phyloP scores from a whole-genome alignment of 2,329 filamentous ascomycete species.

The Exophiala xenobiotica region DNA sequence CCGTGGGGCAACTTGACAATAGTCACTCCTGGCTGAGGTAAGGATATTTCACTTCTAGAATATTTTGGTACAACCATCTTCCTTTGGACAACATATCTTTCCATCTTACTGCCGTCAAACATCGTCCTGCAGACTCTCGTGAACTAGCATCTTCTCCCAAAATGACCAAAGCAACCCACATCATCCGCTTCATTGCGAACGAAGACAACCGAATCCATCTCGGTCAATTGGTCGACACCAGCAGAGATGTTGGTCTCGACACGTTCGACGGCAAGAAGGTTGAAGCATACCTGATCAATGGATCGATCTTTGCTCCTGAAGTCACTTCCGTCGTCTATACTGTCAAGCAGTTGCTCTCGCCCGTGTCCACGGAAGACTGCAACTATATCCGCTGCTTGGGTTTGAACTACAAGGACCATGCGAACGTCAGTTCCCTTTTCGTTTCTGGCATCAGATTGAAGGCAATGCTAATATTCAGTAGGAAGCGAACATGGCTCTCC shows the following conservation, averaged over 20 bases:
- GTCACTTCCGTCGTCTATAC: slow-evolving; percentile 35
- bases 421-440: slow-evolving; percentile 22
- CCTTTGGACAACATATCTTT: no score
- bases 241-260: slow-evolving; percentile 40
- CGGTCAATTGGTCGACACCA: slow-evolving; percentile 39
- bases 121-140: background rate
- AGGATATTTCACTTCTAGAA: no score
- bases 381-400: slow-evolving; percentile 46
- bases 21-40: no score
- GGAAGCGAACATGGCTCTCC: slow-evolving; percentile 41
- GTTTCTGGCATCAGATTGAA: background rate
- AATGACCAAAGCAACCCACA: slow-evolving; percentile 39
- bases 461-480: slow-evolving; percentile 4
- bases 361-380: slow-evolving; percentile 26
- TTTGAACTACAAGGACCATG: slow-evolving; percentile 47
- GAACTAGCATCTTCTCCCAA: background rate
- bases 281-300: slow-evolving; percentile 37
- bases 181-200: slow-evolving; percentile 44
- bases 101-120: no score
- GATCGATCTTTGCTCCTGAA: slow-evolving; percentile 38
- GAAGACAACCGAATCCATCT: slow-evolving; percentile 44
- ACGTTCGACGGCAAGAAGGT: slow-evolving; percentile 37
- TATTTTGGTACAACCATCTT: no score
- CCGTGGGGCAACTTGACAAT: no score
- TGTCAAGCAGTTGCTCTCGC: slow-evolving; percentile 31